Evolutionary conservation across 106 monocot species (phyloP), one percentile per base, ranked within the genome.

Genomic region (Agapanthus africanus): DNA sequence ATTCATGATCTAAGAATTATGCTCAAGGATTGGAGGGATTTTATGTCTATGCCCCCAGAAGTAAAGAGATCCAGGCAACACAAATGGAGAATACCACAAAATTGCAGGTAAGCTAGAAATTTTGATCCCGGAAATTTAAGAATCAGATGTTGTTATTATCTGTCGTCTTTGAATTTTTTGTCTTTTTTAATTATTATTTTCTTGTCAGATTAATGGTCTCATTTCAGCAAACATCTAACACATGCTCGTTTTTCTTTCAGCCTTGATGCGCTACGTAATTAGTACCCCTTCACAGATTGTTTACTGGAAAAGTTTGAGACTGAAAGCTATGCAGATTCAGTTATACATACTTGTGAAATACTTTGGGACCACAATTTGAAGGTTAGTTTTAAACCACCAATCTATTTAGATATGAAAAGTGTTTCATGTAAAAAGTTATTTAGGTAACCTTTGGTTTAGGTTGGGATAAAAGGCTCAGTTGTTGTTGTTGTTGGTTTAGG

Each of bases 61-160:
- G 41, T 37, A 23, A 69, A 61, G 44, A 69, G 18, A 28, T 28
- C 46, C 5, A 62, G 32, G 21, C 19, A 36, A 44, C 36, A 19
- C n/a, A 5, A 8, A 21, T 69, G 76, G 76, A 69, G 76, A 35
- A 61, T 76, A 27, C 76, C 76, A 37, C 59, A 76, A 47, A 76
- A 69, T 61, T 76, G 76, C 46, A 76, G 75, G 68, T 76, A 61
- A 54, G 40, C 25, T 54, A 52, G 35, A 25, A 3, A 63, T 27
- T 19, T 36, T 63, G 33, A 5, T 18, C n/a, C n/a, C n/a, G n/a
- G n/a, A 63, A 18, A 27, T 37, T 4, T 15, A 63, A 63, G 15
- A 21, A 59, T n/a, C n/a, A n/a, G 7, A 10, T 62, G 15, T 35
- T 25, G 4, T 10, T 35, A 35, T 32, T 62, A 33, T 35, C 4